phyloP scores from a whole-genome alignment of 306 rosid genomes.

The Cucumis cinereus region DNA sequence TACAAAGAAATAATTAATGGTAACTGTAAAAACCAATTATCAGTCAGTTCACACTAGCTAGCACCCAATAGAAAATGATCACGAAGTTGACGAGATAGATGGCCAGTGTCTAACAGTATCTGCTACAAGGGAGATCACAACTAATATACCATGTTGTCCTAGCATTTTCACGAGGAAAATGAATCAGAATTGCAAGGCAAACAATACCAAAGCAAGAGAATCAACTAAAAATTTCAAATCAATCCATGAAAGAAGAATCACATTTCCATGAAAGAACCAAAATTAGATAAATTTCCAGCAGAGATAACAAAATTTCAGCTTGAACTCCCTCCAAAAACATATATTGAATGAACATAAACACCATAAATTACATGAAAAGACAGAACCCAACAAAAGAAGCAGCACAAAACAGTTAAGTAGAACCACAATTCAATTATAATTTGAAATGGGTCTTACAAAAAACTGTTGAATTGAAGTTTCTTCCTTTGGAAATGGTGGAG shows the following conservation, averaged over 20 bases:
- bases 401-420: not conserved
- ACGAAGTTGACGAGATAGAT: not conserved
- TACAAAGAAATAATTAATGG: not conserved
- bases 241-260: not conserved
- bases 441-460: conserved; percentile 9
- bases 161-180: not conserved
- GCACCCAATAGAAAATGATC: not conserved
- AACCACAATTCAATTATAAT: not conserved
- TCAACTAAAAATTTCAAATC: not conserved
- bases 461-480: not conserved
- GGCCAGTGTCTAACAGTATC: not conserved
- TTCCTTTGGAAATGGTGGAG: not conserved
- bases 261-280: not conserved
- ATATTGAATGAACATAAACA: not conserved
- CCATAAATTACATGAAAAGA: not conserved
- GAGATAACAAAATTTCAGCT: not conserved
- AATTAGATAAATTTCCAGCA: not conserved
- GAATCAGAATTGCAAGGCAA: not conserved
- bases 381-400: not conserved
- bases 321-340: not conserved
- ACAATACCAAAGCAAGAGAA: not conserved
- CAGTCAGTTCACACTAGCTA: not conserved
- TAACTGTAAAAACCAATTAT: not conserved
- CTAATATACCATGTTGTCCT: not conserved
- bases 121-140: not conserved